phyloP scores from a whole-genome alignment of 768 basidiomycete genomes.

The Amyloporia xantha region DNA sequence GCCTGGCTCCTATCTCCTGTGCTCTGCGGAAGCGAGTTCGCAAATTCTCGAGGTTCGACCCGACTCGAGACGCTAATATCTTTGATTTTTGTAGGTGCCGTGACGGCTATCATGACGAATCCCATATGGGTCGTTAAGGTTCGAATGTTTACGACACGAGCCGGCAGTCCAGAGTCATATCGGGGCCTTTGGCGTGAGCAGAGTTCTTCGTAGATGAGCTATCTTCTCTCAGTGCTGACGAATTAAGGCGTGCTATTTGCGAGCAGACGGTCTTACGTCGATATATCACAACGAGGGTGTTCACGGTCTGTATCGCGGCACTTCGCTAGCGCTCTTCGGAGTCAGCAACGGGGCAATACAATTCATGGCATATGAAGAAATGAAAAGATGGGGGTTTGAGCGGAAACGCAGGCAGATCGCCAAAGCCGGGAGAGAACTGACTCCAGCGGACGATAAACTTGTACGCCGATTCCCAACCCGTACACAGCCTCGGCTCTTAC shows the following conservation, averaged over 20 bases:
- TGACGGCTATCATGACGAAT: slow-evolving; percentile 91
- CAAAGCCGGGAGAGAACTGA: slow-evolving; percentile 57
- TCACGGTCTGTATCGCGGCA: slow-evolving; percentile 80
- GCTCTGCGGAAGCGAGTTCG: slow-evolving; percentile 95
- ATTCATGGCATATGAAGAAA: slow-evolving; percentile 93
- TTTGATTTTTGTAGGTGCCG: slow-evolving; percentile 56
- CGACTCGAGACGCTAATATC: slow-evolving; percentile 3
- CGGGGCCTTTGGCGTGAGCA: slow-evolving; percentile 67
- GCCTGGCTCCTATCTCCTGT: slow-evolving; percentile 75
- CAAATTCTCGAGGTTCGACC: slow-evolving; percentile 24
- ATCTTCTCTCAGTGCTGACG: background rate
- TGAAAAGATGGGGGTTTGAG: slow-evolving; percentile 87
- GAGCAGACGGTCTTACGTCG: slow-evolving; percentile 68
- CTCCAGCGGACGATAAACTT: slow-evolving; percentile 74
- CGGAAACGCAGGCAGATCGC: slow-evolving; percentile 60
- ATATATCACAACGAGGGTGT: slow-evolving; percentile 73
- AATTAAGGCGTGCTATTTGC: background rate
- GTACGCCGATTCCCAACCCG: slow-evolving; percentile 40
- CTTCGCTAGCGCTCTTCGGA: slow-evolving; percentile 81
- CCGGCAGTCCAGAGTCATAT: slow-evolving; percentile 66
- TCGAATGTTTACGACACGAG: slow-evolving; percentile 84
- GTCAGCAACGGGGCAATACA: slow-evolving; percentile 94
- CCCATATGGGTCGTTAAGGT: slow-evolving; percentile 98
- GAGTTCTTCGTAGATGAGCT: slow-evolving; percentile 1
- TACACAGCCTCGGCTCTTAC: background rate